Conservation (phyloP, 306 rosid species). For the Mimosa pudica region DNA sequence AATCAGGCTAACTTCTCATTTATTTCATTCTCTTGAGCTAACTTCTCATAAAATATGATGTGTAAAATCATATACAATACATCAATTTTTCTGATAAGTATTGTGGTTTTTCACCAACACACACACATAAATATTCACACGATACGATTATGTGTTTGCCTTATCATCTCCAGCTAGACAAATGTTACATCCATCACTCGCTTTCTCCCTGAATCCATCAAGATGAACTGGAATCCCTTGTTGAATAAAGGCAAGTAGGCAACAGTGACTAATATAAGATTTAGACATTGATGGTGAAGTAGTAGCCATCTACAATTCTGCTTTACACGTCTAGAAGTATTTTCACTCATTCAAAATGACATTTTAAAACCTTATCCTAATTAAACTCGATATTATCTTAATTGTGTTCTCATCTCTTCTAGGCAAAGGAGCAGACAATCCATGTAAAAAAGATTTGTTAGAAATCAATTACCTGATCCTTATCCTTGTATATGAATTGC, state of each 20-base stretch:
- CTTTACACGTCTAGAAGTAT: neutral
- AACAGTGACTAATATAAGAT: neutral
- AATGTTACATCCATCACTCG: neutral
- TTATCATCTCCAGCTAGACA: conserved; percentile 1
- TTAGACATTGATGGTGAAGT: neutral
- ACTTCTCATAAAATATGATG: too few relatives aligned
- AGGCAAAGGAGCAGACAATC: conserved; percentile 38
- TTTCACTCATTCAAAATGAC: neutral
- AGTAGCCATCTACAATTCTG: neutral
- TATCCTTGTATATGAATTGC: neutral
- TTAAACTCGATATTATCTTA: neutral
- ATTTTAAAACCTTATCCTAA: neutral
- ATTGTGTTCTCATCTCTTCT: conserved; percentile 20
- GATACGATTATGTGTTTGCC: neutral
- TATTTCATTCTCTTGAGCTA: too few relatives aligned
- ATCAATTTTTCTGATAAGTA: too few relatives aligned
- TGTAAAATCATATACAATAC: too few relatives aligned
- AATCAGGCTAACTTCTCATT: too few relatives aligned
- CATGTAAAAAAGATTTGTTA: too few relatives aligned
- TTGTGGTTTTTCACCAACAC: too few relatives aligned
- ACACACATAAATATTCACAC: too few relatives aligned
- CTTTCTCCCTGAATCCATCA: neutral
- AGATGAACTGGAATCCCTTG: neutral
- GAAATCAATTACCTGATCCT: too few relatives aligned
- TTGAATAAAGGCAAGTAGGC: neutral